Evolutionary conservation across 108 stramenopile genomes (phyloP), one percentile per base, ranked within the genome.

Genomic region (Nitzschia sp.): DNA sequence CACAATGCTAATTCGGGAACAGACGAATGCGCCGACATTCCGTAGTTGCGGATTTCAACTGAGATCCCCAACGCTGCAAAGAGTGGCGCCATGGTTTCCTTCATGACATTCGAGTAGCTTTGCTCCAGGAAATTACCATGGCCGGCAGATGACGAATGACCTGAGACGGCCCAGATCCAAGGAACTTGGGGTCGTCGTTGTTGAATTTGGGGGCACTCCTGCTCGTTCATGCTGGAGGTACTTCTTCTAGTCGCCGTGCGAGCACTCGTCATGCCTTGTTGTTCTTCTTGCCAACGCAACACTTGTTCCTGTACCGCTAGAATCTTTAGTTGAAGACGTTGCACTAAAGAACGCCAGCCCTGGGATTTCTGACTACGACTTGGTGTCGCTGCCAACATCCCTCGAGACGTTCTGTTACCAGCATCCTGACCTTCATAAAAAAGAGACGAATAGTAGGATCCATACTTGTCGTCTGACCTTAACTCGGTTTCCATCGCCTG

Each of bases 101-200:
- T 70, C 53, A 66, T 68, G 33, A 86, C 75, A 28, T 81, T 81
- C 9, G 74, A 73, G 69, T 79, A 84, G 36, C 68, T 74, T 60
- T 91, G 90, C 36, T 56, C 42, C 21, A 76, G 84, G 28, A 84
- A 75, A 65, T 91, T 91, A 6, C 68, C 78, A 25, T 70, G 69
- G 0, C 83, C 83, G 1, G 79, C 76, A 19, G 82, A 75, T 0
- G 78, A 48, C 0, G 75, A 77, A 70, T 83, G 82, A 13, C 82
- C 81, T 19, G 61, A 73, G 31, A 88, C 36, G 0, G 85, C 85
- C 23, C 86, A 38, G 3, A 79, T 82, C 53, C 87, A 91, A 11
- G 55, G 69, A 54, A 81, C 84, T 69, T 86, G n/a, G n/a, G n/a
- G n/a, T 32, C 59, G 31, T 33, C n/a, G n/a, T n/a, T n/a, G n/a